phyloP scores from a whole-genome alignment of 1,139 yeast species.

The Suhomyces bribrorum region DNA sequence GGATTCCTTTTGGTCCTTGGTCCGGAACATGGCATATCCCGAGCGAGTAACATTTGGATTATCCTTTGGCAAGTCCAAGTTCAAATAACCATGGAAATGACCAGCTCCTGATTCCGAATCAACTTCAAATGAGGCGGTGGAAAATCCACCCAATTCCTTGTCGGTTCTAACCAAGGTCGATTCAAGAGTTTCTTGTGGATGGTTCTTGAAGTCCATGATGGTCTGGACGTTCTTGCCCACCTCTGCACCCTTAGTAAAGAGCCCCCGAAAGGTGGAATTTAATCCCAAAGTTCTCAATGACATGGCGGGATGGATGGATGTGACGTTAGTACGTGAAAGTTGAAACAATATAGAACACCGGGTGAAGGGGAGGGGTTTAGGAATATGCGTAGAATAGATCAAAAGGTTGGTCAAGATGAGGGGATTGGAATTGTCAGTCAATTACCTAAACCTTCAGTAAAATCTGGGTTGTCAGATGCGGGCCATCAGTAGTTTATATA shows the following conservation, averaged over 20 bases:
- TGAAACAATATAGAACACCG: neutral
- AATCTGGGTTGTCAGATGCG: slow-evolving; percentile 46
- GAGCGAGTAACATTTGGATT: slow-evolving; percentile 68
- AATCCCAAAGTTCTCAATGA: slow-evolving; percentile 48
- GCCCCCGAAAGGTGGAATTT: slow-evolving; percentile 38
- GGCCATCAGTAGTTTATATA: slow-evolving; percentile 6
- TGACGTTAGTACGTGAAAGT: neutral
- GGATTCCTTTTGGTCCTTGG: slow-evolving; percentile 59
- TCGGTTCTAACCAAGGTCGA: slow-evolving; percentile 65
- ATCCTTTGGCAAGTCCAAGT: slow-evolving; percentile 71
- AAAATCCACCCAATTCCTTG: slow-evolving; percentile 75
- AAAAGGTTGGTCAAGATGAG: too few species aligned
- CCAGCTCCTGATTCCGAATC: slow-evolving; percentile 43
- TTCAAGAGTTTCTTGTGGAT: slow-evolving; percentile 41
- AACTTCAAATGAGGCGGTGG: slow-evolving; percentile 58
- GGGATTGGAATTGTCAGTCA: too few species aligned
- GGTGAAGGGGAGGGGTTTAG: too few species aligned
- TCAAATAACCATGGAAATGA: slow-evolving; percentile 70
- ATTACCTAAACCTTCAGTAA: slow-evolving; percentile 25
- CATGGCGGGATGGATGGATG: slow-evolving; percentile 24
- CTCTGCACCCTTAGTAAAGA: slow-evolving; percentile 37
- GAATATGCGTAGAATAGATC: too few species aligned
- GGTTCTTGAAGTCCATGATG: slow-evolving; percentile 57
- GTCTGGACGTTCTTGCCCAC: slow-evolving; percentile 36
- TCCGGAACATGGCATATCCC: slow-evolving; percentile 88